A percentile compares a stretch with the other conserved stretches of the same genome.
Conservation (phyloP, 495 filamentous ascomycete genomes). For the Aspergillus leporis region DNA sequence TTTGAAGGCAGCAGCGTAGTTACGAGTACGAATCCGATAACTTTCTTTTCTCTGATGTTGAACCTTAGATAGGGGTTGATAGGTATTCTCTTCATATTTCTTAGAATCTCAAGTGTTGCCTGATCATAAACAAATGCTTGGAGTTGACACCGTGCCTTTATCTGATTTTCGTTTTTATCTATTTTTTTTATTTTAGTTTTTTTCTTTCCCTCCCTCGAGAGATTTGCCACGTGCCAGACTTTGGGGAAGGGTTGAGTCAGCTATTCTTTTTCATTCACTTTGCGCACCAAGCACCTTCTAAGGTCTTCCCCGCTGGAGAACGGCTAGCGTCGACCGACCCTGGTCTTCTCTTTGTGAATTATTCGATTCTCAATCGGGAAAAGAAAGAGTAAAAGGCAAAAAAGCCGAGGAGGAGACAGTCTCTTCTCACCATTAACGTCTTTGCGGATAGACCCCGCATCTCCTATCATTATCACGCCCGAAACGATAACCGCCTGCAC, state of each 20-base stretch:
- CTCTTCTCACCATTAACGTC: constrained; percentile 8
- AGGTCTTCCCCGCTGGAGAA: constrained; percentile 1
- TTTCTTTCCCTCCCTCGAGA: constrained; percentile 7
- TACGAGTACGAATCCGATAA: neutral
- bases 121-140: neutral
- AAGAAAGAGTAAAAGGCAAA: neutral
- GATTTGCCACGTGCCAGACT: constrained; percentile 9
- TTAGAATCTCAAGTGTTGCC: neutral
- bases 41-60: neutral
- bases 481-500: constrained; percentile 21
- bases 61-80: neutral
- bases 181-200: constrained; percentile 6
- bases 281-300: constrained; percentile 9
- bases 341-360: constrained; percentile 17
- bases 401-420: neutral
- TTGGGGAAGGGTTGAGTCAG: constrained; percentile 9
- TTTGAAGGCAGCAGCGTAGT: constrained; percentile 5
- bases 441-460: constrained; percentile 5
- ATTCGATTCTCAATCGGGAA: neutral
- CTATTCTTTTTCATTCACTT: constrained; percentile 2
- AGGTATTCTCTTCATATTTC: neutral
- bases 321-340: constrained; percentile 12
- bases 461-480: constrained; percentile 5
- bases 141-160: neutral
- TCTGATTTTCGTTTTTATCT: no score